Percentiles rank a stretch among this genome's conserved stretches.
Evolutionary conservation across 1,284 basidiomycete species (phyloP).

Genomic region (Sanghuangporus weigelae): DNA sequence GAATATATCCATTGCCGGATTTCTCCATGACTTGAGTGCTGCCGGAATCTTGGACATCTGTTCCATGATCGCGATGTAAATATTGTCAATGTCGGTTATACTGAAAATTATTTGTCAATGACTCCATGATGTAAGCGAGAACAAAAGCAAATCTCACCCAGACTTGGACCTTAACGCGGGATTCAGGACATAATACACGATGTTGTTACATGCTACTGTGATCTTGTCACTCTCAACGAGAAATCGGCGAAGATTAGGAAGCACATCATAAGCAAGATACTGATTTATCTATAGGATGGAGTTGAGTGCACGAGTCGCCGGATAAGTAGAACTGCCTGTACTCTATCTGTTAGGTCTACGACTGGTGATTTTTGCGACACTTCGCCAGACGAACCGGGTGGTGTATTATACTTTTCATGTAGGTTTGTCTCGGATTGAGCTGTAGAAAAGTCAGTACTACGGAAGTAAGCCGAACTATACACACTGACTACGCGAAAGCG

Average conservation of each 20-base stretch:
- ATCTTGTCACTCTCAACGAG: conserved; percentile 85
- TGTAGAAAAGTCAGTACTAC: neutral
- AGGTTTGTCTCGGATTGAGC: conserved; percentile 15
- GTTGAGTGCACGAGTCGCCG: neutral
- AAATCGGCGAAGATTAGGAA: conserved; percentile 79
- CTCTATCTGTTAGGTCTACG: conserved; percentile 1
- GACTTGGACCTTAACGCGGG: conserved; percentile 74
- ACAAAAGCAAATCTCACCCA: conserved; percentile 37
- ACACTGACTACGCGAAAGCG: conserved; percentile 42
- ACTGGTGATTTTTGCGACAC: neutral
- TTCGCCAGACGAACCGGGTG: neutral
- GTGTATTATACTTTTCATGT: conserved; percentile 9
- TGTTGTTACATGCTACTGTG: conserved; percentile 70
- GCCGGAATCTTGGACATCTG: conserved; percentile 79
- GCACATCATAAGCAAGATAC: conserved; percentile 65
- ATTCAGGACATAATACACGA: conserved; percentile 81
- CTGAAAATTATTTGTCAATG: conserved; percentile 29
- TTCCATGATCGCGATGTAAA: conserved; percentile 62
- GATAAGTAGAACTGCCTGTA: neutral
- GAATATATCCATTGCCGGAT: conserved; percentile 76
- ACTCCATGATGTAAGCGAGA: neutral
- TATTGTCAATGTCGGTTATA: conserved; percentile 65
- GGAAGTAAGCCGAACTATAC: neutral
- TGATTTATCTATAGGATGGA: conserved; percentile 51
- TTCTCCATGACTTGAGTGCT: conserved; percentile 83